Percentiles rank a stretch among this genome's conserved stretches.
These are phyloP conservation scores for Hypomontagnella monticulosa DNA, from an alignment of 495 filamentous ascomycete genomes.

Conservation along the genomic window DNA sequence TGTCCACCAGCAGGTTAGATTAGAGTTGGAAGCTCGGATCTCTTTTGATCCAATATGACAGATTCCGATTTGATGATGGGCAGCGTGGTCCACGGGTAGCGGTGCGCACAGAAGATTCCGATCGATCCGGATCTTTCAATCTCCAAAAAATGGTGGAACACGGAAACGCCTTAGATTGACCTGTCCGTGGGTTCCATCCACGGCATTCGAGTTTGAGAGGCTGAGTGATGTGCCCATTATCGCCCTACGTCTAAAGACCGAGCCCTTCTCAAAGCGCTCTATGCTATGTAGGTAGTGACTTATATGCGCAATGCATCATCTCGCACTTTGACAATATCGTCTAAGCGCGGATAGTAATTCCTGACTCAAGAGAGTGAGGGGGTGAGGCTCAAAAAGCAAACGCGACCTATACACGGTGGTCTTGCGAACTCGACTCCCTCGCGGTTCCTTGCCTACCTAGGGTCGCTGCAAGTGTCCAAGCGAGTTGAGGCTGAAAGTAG, in stretches of 20 bases:
- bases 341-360: conserved; percentile 2
- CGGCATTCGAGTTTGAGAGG: conserved; percentile 15
- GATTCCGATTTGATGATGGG: conserved; percentile 38
- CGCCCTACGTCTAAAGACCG: conserved; percentile 18
- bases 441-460: not conserved
- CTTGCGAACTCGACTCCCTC: not conserved
- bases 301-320: conserved; percentile 20
- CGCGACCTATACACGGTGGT: conserved; percentile 4
- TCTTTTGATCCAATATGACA: conserved; percentile 30
- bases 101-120: conserved; percentile 37
- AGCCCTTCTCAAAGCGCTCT: conserved; percentile 17
- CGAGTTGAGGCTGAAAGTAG: conserved; percentile 40
- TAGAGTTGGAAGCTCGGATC: conserved; percentile 37
- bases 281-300: too few species aligned
- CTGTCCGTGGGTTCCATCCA: conserved; percentile 18
- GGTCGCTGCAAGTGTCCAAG: conserved; percentile 20
- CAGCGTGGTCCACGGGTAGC: too few species aligned
- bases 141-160: conserved; percentile 28
- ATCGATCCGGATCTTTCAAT: conserved; percentile 43
- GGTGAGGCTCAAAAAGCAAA: not conserved
- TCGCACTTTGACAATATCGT: not conserved
- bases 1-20: conserved; percentile 16
- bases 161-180: conserved; percentile 27
- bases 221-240: conserved; percentile 32
- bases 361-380: not conserved